Conservation (phyloP, 1,139 yeast genomes). For the Diutina catenulata region DNA sequence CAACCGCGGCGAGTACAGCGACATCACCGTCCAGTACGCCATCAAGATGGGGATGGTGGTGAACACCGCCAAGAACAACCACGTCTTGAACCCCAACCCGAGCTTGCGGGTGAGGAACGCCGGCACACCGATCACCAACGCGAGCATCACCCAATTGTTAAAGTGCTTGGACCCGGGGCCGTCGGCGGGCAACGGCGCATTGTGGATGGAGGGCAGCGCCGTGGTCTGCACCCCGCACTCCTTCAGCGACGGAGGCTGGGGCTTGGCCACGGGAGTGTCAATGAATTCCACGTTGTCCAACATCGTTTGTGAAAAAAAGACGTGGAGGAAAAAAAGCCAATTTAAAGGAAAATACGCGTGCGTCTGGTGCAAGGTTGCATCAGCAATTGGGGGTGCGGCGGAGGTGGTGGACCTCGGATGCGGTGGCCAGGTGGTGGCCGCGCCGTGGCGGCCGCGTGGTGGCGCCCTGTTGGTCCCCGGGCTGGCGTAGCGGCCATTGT, state of each 20-base stretch:
- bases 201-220: conserved; percentile 61
- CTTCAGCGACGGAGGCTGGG: conserved; percentile 35
- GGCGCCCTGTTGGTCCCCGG: no score
- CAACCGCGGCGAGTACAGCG: conserved; percentile 70
- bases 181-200: conserved; percentile 85
- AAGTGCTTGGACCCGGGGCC: conserved; percentile 80
- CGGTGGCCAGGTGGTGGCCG: no score
- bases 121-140: conserved; percentile 51
- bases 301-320: background rate
- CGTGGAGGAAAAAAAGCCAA: no score
- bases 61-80: conserved; percentile 41
- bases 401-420: no score
- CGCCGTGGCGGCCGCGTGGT: no score
- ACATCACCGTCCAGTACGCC: conserved; percentile 72
- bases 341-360: no score
- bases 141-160: conserved; percentile 46
- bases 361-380: no score
- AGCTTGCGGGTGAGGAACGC: conserved; percentile 49
- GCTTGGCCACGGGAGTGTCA: conserved; percentile 41
- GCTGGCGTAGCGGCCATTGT: no score
- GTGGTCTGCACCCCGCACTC: conserved; percentile 54
- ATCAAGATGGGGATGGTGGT: conserved; percentile 59
- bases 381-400: no score
- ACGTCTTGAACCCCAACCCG: conserved; percentile 67
- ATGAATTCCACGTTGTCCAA: conserved; percentile 21